Base-by-base conservation (phyloP, 2,329 filamentous ascomycete genomes). In the Ploettnerulaceae sp. region DNA sequence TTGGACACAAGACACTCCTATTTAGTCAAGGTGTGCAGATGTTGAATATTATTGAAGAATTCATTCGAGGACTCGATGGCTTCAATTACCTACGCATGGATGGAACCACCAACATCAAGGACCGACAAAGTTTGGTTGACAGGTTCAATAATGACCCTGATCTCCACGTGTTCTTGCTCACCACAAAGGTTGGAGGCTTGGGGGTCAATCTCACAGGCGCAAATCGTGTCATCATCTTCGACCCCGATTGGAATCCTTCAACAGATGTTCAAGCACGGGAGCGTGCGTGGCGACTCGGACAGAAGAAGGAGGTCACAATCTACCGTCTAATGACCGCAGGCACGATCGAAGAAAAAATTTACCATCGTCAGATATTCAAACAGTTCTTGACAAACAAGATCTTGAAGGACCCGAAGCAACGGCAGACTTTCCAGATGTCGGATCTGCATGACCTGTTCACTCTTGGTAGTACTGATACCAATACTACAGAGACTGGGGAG, bases 271-370 rank as follows among this genome's bases (percentile, higher is more conserved):
- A 98, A 68, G 93, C 93, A 12, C 83, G 93, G 37, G 93, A 98
- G 67, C 80, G 93, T 60, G 93, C 94, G 5, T 98, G 93, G 93
- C 82, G 93, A 47, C 71, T 98, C 2, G 93, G 93, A 0, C 93
- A 98, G 69, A 96, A 94, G 66, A 84, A 86, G 44, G 89, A 95
- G 37, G 93, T 98, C 21, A 90, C 89, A 4, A 95, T 98, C 17
- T 98, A 96, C 64, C 85, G 94, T 26, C 75, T 98, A n/a, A 95
- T 98, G 86, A 95, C 89, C 3, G 89, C 91, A 4, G 93, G 93
- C 1, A 98, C 94, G 0, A 98, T 98, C 18, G 93, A 98, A 63
- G 93, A 98, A 67, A 98, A 98, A 70, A 98, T 98, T 22, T 98
- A 97, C 54, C 91, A 98, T 66, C 85, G 94, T 12, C 93, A 98